A percentile compares a stretch with the other conserved stretches of the same genome.
Evolutionary conservation across 371 early-diverging fungal genomes (phyloP).

Genomic region (Phascolomyces articulosus): DNA sequence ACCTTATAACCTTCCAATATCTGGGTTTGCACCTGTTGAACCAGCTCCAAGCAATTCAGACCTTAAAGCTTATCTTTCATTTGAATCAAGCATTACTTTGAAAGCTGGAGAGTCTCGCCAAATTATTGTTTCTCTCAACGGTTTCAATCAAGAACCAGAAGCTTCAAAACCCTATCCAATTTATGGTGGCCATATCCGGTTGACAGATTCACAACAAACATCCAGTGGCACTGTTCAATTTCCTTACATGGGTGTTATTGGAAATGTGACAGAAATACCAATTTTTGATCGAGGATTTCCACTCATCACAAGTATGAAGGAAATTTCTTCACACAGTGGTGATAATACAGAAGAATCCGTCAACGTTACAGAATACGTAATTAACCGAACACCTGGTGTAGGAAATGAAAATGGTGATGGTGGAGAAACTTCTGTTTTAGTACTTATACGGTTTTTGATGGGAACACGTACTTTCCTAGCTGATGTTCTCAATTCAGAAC

Average conservation of each 20-base stretch:
- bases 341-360: neutral
- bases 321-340: neutral
- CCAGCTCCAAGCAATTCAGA: conserved; percentile 21
- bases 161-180: conserved; percentile 30
- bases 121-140: conserved; percentile 12
- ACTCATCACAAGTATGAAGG: neutral
- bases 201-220: conserved; percentile 13
- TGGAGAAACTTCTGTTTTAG: neutral
- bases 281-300: conserved; percentile 46
- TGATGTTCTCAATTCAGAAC: conserved; percentile 9
- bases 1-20: conserved; percentile 34
- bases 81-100: conserved; percentile 31
- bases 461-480: conserved; percentile 14
- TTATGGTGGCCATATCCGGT: conserved; percentile 43
- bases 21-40: conserved; percentile 30
- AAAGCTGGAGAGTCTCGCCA: conserved; percentile 40
- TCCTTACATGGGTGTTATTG: conserved; percentile 62
- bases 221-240: conserved; percentile 29
- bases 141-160: neutral
- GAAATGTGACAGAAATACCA: conserved; percentile 50
- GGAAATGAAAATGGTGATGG: neutral
- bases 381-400: neutral
- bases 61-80: conserved; percentile 32
- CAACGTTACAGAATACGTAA: neutral
- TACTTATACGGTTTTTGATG: conserved; percentile 10